phyloP scores from a whole-genome alignment of 148 eudicot species.

The Spergularia bocconei region DNA sequence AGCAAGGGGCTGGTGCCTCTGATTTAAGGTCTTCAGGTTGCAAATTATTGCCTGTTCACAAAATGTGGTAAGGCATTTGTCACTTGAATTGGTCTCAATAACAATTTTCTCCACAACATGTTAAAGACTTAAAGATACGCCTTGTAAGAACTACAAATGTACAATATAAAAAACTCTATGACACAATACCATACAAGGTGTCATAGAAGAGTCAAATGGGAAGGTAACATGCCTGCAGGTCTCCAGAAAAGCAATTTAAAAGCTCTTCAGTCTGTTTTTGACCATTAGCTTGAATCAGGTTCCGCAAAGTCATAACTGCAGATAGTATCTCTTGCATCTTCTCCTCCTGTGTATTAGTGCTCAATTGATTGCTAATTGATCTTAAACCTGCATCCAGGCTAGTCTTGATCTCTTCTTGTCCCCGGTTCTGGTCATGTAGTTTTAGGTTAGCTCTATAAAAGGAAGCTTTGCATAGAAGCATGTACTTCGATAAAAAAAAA shows the following conservation, averaged over 20 bases:
- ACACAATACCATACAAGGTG: neutral
- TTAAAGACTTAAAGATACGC: neutral
- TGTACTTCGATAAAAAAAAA: constrained; percentile 6
- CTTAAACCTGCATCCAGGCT: constrained; percentile 48
- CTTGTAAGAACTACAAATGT: neutral
- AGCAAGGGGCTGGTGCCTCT: constrained; percentile 38
- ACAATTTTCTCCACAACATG: neutral
- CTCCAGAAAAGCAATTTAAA: constrained; percentile 42
- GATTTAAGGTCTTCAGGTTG: constrained; percentile 43
- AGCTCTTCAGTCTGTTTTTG: constrained; percentile 53
- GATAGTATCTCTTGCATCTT: constrained; percentile 46
- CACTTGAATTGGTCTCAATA: neutral
- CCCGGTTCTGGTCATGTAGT: constrained; percentile 55
- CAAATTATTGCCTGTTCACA: constrained; percentile 51
- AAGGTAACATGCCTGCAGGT: constrained; percentile 60
- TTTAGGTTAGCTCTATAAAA: constrained; percentile 13
- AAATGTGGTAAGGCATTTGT: neutral
- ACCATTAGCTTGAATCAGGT: constrained; percentile 42
- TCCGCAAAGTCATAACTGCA: constrained; percentile 46
- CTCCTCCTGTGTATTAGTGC: constrained; percentile 40
- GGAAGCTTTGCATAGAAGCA: neutral
- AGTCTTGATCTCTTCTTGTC: constrained; percentile 66
- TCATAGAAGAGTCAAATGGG: neutral
- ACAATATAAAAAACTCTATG: neutral
- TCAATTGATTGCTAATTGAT: constrained; percentile 51